Base-by-base conservation (phyloP, 176 grass and related monocot genomes). In the Phoenix roebelenii region DNA sequence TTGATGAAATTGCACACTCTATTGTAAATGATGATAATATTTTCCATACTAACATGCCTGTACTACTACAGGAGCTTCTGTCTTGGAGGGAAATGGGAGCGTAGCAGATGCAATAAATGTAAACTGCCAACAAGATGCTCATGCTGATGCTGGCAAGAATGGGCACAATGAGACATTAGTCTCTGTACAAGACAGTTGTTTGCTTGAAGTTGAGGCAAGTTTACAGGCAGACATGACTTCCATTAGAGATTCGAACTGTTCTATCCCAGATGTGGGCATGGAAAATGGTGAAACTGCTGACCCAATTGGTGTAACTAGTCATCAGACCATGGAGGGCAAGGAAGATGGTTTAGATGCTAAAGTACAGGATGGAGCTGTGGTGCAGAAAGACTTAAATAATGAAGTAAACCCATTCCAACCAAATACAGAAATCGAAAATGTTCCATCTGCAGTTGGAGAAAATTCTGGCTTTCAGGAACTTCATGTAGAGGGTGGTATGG, bases 381-480 rank as follows among this genome's bases (percentile, higher is more conserved):
- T 70, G 55, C 67, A n/a, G 83, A 85, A 52, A 64, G 49, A 55
- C 66, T 60, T 65, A 69, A 74, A 63, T 3, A 44, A 44, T 44
- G 35, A 44, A 74, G 65, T n/a, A 75, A 72, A 76, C 73, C 66
- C 60, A 67, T 72, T 54, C 55, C 51, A 86, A 60, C 49, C 67
- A 26, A 66, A 66, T 32, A 29, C 16, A 55, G 83, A 72, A 50
- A 73, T 76, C 61, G 79, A 74, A 51, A 87, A 88, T 80, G 70
- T 58, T 66, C 23, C 56, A 25, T 92, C 87, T 63, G 72, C 83
- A n/a, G 70, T 89, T 50, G 85, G 88, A 77, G 88, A 98, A 65
- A 98, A 76, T 76, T 85, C 94, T 75, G 76, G 71, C 17, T 77
- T 85, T 50, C 86, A 95, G 65, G 91, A 90, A 77, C 76, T 77